Conservation (phyloP, 192 early-diverging fungal species). For the Geranomyces variabilis region DNA sequence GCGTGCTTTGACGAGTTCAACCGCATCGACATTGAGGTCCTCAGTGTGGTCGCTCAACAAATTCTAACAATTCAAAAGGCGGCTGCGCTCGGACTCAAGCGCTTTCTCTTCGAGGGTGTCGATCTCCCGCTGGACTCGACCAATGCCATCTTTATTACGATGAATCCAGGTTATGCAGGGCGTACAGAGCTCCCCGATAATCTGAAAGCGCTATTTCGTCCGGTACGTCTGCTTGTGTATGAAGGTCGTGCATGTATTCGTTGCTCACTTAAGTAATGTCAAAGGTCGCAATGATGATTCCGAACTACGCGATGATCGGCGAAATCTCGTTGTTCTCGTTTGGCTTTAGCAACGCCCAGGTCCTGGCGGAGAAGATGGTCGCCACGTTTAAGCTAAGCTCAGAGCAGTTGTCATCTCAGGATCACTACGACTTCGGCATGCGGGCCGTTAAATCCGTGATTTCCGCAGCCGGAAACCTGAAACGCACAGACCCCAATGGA, state of each 20-base stretch:
- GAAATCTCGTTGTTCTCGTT: constrained; percentile 66
- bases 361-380: constrained; percentile 66
- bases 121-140: constrained; percentile 60
- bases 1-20: constrained; percentile 71
- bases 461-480: constrained; percentile 62
- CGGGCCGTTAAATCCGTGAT: constrained; percentile 67
- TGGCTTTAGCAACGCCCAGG: constrained; percentile 62
- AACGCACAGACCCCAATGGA: constrained; percentile 58
- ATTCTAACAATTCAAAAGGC: constrained; percentile 68
- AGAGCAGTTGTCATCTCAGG: constrained; percentile 66
- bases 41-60: constrained; percentile 66
- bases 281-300: constrained; percentile 66
- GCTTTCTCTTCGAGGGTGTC: constrained; percentile 64
- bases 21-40: constrained; percentile 66
- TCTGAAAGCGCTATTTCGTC: constrained; percentile 65
- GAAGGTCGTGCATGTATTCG: too few relatives aligned
- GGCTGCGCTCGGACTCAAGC: constrained; percentile 46
- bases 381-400: constrained; percentile 65
- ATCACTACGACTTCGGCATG: constrained; percentile 70
- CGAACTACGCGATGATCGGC: constrained; percentile 70
- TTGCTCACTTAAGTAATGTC: too few relatives aligned
- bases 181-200: constrained; percentile 66
- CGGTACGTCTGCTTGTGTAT: constrained; percentile 36
- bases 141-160: constrained; percentile 68
- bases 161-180: constrained; percentile 69